Evolutionary conservation across 768 basidiomycete species (phyloP), one percentile per base, ranked within the genome.

Genomic region (Boletus rufocinnamomeus): DNA sequence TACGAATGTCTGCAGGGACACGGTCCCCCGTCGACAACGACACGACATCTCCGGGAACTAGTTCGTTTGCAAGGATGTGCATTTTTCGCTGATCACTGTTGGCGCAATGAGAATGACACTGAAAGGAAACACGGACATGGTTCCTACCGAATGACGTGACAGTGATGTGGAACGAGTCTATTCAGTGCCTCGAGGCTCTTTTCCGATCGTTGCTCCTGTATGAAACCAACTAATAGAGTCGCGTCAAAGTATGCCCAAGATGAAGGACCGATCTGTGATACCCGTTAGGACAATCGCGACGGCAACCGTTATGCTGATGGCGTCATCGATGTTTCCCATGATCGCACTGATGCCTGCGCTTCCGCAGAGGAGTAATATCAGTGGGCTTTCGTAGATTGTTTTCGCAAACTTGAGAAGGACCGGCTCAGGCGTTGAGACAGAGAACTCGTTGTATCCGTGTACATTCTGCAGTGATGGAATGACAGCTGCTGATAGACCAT

Each of bases 291-390:
- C 95, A 56, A 98, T 98, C 30, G 92, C 75, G 19, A 98, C 90
- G 28, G 95, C 95, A 11, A 96, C 81, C 2, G 89, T 88, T 60
- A 98, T 98, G 68, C 93, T 95, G 63, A 95, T 75, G 6, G 96
- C 95, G 68, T 98, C 95, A 70, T 98, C 94, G 37, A 91, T 75
- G 66, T 97, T 96, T n/a, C 96, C 96, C 86, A 98, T 92, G 49
- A 94, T 69, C 3, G 89, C 91, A 69, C 93, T 95, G 41, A 98
- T 85, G 19, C 83, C 78, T 0, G 95, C 95, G 69, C 95, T 97
- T 28, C 86, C 96, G 59, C 96, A 89, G 37, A 98, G 78, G 3
- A 98, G 79, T 25, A 98, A 77, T 68, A 96, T 97, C 4, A 98
- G 77, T 2, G 96, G 95, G 68, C 87, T 93, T 76, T 98, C 95